Percentiles rank a stretch among this genome's conserved stretches.
Conservation (phyloP, 176 grass and related monocot genomes). For the Juncus effusus region DNA sequence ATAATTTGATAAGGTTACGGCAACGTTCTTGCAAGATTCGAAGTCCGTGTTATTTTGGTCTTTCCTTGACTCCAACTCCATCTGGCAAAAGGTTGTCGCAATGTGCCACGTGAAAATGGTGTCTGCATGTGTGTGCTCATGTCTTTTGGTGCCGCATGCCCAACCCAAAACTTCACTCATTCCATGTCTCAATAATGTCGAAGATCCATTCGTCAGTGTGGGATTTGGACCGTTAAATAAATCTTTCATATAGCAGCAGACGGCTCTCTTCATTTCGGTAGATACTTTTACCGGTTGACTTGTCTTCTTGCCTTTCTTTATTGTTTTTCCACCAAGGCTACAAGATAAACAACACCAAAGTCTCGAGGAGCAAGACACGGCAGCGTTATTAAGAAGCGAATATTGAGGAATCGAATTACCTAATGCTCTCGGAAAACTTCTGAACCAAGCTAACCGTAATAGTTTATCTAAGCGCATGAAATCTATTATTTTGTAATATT, state of each 20-base stretch:
- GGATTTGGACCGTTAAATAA: neutral
- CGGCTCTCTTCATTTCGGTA: neutral
- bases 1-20: constrained; percentile 11
- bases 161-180: neutral
- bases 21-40: neutral
- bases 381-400: neutral
- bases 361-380: neutral
- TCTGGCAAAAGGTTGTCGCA: constrained; percentile 19
- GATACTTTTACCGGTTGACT: neutral
- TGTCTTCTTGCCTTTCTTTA: too few relatives aligned
- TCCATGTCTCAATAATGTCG: neutral
- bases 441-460: neutral
- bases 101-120: constrained; percentile 39
- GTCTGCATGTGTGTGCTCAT: neutral
- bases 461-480: neutral
- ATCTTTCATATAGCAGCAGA: neutral
- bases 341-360: too few relatives aligned
- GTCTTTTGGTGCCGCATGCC: neutral
- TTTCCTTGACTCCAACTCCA: too few relatives aligned
- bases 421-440: neutral
- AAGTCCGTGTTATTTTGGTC: neutral
- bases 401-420: neutral
- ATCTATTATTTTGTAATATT: neutral
- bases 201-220: neutral
- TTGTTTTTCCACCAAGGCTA: too few relatives aligned